Evolutionary conservation across 2,329 filamentous ascomycete genomes (phyloP).

Genomic region (Byssochlamys sp.): DNA sequence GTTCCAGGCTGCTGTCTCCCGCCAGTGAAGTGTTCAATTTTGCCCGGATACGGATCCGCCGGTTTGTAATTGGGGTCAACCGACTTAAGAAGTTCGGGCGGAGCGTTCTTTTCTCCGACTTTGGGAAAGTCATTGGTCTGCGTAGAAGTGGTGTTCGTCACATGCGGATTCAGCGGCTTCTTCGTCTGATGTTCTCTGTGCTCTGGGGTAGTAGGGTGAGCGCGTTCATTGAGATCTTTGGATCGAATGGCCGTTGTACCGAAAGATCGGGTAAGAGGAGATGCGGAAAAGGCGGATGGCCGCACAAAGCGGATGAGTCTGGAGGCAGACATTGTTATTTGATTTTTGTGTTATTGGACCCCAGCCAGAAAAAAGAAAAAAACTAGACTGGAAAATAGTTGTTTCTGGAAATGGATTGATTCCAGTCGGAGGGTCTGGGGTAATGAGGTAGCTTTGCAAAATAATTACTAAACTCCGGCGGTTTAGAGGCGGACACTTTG

Average conservation of each 20-base stretch:
- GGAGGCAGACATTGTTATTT: conserved; percentile 35
- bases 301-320: conserved; percentile 39
- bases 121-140: conserved; percentile 54
- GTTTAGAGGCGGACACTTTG: conserved; percentile 3
- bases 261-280: conserved; percentile 21
- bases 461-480: conserved; percentile 1
- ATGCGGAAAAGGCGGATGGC: conserved; percentile 19
- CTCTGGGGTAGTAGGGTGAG: conserved; percentile 44
- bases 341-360: background rate
- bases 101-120: conserved; percentile 47
- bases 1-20: conserved; percentile 48
- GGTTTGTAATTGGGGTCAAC: conserved; percentile 48
- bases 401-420: conserved; percentile 1
- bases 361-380: background rate
- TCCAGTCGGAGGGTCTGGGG: background rate
- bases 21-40: conserved; percentile 57
- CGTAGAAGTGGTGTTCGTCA: conserved; percentile 56
- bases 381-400: background rate
- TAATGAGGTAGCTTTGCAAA: conserved; percentile 1
- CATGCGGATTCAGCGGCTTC: conserved; percentile 51
- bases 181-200: conserved; percentile 49
- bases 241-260: conserved; percentile 20
- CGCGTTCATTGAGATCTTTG: conserved; percentile 38
- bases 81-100: conserved; percentile 52
- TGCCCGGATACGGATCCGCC: conserved; percentile 52